phyloP scores from a whole-genome alignment of 2,329 filamentous ascomycete genomes.

The Trichoderma oligosporum region DNA sequence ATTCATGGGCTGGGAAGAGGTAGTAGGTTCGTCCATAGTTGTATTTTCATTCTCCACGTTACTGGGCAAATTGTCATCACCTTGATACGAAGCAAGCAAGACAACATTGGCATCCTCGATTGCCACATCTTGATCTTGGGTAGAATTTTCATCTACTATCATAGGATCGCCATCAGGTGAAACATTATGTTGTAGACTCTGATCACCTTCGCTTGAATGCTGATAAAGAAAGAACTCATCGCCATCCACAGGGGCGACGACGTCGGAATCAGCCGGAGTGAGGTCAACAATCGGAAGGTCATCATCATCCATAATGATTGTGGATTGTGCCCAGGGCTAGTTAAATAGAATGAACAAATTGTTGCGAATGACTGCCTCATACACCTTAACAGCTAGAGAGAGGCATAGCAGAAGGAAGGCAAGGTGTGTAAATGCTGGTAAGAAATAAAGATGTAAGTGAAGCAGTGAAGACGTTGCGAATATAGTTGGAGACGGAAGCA shows the following conservation, averaged over 20 bases:
- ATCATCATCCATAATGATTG: constrained; percentile 4
- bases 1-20: too few relatives aligned
- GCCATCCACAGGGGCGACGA: background rate
- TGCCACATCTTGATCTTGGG: background rate
- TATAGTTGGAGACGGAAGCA: too few relatives aligned
- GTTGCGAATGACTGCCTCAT: background rate
- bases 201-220: background rate
- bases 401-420: background rate
- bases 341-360: background rate
- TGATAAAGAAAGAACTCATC: background rate
- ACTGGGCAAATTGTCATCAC: background rate
- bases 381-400: background rate
- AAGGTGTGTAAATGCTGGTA: background rate
- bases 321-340: background rate
- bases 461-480: background rate
- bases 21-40: background rate
- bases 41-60: background rate
- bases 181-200: background rate
- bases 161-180: background rate
- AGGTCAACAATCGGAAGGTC: constrained; percentile 7
- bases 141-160: background rate
- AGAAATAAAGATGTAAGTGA: background rate
- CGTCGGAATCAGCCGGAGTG: background rate
- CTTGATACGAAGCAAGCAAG: background rate
- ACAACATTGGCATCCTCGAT: background rate